Conservation (phyloP, 495 filamentous ascomycete genomes). For the Penicillium coprophilum region DNA sequence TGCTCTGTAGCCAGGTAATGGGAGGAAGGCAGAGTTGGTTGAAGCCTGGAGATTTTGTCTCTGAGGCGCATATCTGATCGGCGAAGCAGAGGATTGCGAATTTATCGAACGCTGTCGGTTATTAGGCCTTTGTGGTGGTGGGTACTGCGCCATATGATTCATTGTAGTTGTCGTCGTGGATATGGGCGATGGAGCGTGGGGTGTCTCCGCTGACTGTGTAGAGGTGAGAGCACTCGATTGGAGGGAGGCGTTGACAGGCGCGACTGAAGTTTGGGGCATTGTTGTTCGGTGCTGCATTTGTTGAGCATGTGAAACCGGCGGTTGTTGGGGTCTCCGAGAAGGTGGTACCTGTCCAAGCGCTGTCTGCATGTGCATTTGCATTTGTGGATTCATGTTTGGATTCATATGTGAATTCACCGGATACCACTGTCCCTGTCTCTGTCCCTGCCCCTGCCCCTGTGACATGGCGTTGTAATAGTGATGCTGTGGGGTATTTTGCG, state of each 20-base stretch:
- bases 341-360: not conserved
- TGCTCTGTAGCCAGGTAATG: slow-evolving; percentile 29
- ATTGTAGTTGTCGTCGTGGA: not conserved
- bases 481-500: not conserved
- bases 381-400: not conserved
- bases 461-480: not conserved
- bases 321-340: not conserved
- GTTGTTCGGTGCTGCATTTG: not conserved
- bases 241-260: not conserved
- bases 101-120: not conserved
- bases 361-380: not conserved
- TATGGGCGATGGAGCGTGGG: not conserved
- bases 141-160: not conserved
- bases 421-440: not conserved
- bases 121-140: not conserved
- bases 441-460: not conserved
- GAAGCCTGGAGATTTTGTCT: not conserved
- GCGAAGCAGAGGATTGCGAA: not conserved
- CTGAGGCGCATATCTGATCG: not conserved
- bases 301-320: not conserved
- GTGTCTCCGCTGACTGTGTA: not conserved
- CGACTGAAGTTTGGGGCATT: not conserved
- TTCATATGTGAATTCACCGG: not conserved
- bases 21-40: slow-evolving; percentile 26
- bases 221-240: slow-evolving; percentile 3